Evolutionary conservation across 192 early-diverging fungal genomes (phyloP).

Genomic region (Coemansia sp.): DNA sequence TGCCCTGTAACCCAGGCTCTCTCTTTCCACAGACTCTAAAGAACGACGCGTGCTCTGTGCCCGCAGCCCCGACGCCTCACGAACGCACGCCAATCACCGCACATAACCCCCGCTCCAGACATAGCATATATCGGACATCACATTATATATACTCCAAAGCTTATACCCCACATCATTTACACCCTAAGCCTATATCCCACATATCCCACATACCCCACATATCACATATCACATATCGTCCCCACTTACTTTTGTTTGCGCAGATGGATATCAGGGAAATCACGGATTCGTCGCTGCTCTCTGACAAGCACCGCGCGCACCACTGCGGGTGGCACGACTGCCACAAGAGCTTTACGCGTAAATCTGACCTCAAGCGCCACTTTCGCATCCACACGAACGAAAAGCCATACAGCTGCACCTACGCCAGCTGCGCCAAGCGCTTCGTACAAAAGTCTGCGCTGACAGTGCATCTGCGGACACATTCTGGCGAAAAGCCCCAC

Average conservation of each 20-base stretch:
- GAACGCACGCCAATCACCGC: too few species aligned
- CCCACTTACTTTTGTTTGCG: too few species aligned
- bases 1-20: too few species aligned
- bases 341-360: constrained; percentile 63
- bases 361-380: constrained; percentile 75
- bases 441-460: constrained; percentile 85
- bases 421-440: constrained; percentile 68
- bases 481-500: constrained; percentile 75
- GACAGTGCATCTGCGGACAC: constrained; percentile 74
- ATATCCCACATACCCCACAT: neutral
- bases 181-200: neutral
- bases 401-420: constrained; percentile 65
- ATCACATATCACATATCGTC: neutral
- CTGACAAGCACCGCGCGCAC: constrained; percentile 44
- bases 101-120: too few species aligned
- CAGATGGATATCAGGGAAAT: constrained; percentile 48
- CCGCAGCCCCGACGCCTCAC: too few species aligned
- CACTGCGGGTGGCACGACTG: constrained; percentile 59
- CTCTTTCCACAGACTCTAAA: too few species aligned
- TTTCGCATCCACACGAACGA: constrained; percentile 77
- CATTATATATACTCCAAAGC: too few species aligned
- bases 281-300: constrained; percentile 21
- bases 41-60: too few species aligned
- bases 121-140: too few species aligned
- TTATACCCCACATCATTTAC: too few species aligned